Percentiles rank a stretch among this genome's conserved stretches.
phyloP scores from a whole-genome alignment of 345 rosid genomes.

The Eucalyptus erythrocorys region DNA sequence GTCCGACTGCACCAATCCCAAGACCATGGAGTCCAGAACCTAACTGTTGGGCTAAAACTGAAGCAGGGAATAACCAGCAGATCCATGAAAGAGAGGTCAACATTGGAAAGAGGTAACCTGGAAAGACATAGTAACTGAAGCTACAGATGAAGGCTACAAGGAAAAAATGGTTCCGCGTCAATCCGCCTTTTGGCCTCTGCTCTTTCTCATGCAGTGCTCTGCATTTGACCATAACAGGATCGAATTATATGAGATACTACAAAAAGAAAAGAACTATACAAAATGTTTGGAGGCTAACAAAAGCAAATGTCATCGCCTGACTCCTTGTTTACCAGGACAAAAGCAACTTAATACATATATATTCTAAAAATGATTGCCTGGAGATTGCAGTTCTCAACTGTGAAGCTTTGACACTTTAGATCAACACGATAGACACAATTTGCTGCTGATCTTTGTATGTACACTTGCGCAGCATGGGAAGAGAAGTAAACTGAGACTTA shows the following conservation, averaged over 20 bases:
- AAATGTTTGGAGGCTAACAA: not conserved
- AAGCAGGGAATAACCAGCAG: constrained; percentile 54
- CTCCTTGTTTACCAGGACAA: not conserved
- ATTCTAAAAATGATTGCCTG: not conserved
- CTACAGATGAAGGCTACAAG: constrained; percentile 39
- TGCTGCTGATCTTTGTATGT: not conserved
- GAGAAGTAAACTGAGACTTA: not conserved
- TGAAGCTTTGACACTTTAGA: not conserved
- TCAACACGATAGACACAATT: not conserved
- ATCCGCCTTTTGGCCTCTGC: constrained; percentile 18
- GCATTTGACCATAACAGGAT: not conserved
- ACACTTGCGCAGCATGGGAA: not conserved
- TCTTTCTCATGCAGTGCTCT: constrained; percentile 59
- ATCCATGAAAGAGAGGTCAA: constrained; percentile 48
- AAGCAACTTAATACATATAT: not conserved
- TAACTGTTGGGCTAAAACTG: constrained; percentile 43
- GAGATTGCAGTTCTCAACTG: not conserved
- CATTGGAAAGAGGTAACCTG: constrained; percentile 49
- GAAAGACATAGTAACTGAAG: constrained; percentile 47
- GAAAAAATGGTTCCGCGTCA: constrained; percentile 53
- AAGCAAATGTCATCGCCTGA: not conserved
- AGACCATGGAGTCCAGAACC: constrained; percentile 60
- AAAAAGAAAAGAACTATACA: not conserved
- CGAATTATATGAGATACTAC: not conserved
- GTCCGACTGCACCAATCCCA: constrained; percentile 40